Conservation (phyloP, 345 rosid species). For the rapeseed (Brassica napus) region Da-Ae NC_063435.1:23542501-23543000, state of each 20-base stretch:
- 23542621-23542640: background rate
- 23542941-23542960: background rate
- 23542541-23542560: background rate
- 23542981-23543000: background rate
- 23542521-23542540: too few relatives aligned
- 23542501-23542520: background rate
- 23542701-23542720: background rate
- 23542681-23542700: background rate
- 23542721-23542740: background rate
- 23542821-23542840: background rate
- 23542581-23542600: background rate
- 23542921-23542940: background rate
- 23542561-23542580: background rate
- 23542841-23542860: background rate
- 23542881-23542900: constrained; percentile 5
- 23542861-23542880: background rate
- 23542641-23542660: background rate
- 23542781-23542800: background rate
- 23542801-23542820: background rate
- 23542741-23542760: background rate
- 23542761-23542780: background rate
- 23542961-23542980: constrained; percentile 11
- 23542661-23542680: background rate
- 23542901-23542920: background rate
- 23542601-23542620: background rate